Evolutionary conservation across 441 rosid genomes (phyloP).

Genomic region (Breynia disticha): DNA sequence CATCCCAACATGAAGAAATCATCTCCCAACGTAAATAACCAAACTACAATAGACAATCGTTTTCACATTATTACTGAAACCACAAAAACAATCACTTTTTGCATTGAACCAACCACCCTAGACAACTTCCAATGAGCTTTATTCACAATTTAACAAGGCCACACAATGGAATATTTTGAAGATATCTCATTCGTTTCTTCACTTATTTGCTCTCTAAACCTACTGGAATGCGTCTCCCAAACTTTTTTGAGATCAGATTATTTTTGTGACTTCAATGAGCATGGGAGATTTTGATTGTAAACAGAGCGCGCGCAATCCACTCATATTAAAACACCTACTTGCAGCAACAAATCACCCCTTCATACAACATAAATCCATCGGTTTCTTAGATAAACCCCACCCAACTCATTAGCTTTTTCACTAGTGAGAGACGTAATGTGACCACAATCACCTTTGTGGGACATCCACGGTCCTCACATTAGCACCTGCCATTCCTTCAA

Average conservation of each 20-base stretch:
- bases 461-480: conserved; percentile 84
- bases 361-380: conserved; percentile 21
- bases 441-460: conserved; percentile 60
- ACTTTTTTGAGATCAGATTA: conserved; percentile 35
- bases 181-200: conserved; percentile 22
- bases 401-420: conserved; percentile 4
- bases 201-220: conserved; percentile 37
- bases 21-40: not conserved
- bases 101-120: too few relatives aligned
- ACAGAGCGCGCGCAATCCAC: conserved; percentile 33
- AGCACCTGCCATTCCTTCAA: conserved; percentile 83
- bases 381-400: conserved; percentile 9
- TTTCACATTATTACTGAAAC: conserved; percentile 17
- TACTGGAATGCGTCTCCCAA: conserved; percentile 21
- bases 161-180: conserved; percentile 31
- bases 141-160: conserved; percentile 10
- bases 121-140: too few relatives aligned
- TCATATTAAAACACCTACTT: conserved; percentile 33
- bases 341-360: conserved; percentile 22
- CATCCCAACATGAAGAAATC: too few relatives aligned
- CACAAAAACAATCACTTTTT: too few relatives aligned
- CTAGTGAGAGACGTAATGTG: not conserved
- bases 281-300: conserved; percentile 20
- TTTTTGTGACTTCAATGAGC: conserved; percentile 37
- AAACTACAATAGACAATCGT: not conserved